A percentile compares a stretch with the other conserved stretches of the same genome.
Evolutionary conservation across 179 eudicot species (phyloP).

Genomic region (Camellia oleifera): DNA sequence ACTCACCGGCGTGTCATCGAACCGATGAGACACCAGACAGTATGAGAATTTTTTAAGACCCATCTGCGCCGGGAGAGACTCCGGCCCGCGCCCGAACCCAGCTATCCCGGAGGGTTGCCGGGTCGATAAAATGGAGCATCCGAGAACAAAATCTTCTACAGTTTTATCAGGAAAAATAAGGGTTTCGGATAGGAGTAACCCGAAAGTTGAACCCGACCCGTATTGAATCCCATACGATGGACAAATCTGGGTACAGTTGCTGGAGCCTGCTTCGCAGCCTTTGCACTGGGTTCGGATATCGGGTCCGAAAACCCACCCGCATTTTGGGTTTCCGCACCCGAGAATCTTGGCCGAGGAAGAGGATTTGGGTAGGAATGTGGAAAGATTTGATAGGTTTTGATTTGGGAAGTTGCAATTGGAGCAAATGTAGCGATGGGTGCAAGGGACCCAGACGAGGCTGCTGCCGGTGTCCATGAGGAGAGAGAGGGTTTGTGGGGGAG

Average conservation of each 20-base stretch:
- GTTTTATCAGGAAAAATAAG: conserved; percentile 28
- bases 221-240: conserved; percentile 46
- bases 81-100: conserved; percentile 67
- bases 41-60: conserved; percentile 54
- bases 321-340: conserved; percentile 51
- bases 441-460: conserved; percentile 74
- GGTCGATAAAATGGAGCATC: conserved; percentile 53
- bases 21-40: conserved; percentile 58
- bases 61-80: conserved; percentile 59
- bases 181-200: conserved; percentile 47
- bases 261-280: conserved; percentile 15
- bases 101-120: conserved; percentile 61
- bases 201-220: conserved; percentile 56
- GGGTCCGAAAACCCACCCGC: conserved; percentile 42
- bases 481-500: conserved; percentile 55
- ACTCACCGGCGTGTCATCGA: conserved; percentile 41
- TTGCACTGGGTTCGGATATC: conserved; percentile 29
- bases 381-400: conserved; percentile 24
- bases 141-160: conserved; percentile 38
- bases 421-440: conserved; percentile 48
- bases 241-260: conserved; percentile 34
- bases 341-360: conserved; percentile 48
- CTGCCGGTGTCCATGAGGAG: conserved; percentile 77
- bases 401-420: conserved; percentile 37
- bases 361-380: conserved; percentile 39